Evolutionary conservation across 2,329 filamentous ascomycete species (phyloP).

Genomic region (Dactylella cylindrospora): DNA sequence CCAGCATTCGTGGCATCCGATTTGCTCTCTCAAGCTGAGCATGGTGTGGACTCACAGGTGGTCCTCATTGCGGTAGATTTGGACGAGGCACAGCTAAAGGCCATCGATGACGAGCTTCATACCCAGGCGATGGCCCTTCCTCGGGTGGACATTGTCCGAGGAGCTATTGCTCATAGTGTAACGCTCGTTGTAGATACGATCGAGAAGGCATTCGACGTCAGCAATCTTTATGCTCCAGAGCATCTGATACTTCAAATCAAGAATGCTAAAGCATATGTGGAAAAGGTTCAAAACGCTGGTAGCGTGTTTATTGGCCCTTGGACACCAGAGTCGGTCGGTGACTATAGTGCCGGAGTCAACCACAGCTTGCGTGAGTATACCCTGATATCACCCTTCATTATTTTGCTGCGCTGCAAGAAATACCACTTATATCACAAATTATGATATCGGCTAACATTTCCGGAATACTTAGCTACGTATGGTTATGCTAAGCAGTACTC

Average conservation of each 20-base stretch:
- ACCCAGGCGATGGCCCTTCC: constrained; percentile 82
- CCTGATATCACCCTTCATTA: constrained; percentile 2
- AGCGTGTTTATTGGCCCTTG: constrained; percentile 94
- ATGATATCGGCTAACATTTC: constrained; percentile 32
- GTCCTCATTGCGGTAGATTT: constrained; percentile 84
- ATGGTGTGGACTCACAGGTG: constrained; percentile 94
- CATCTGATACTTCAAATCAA: constrained; percentile 90
- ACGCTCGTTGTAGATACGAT: constrained; percentile 74
- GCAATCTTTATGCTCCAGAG: constrained; percentile 94
- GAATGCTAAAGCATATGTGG: constrained; percentile 71
- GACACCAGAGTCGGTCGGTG: constrained; percentile 96
- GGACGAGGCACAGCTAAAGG: constrained; percentile 68
- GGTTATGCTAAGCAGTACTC: constrained; percentile 98
- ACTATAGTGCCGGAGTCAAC: constrained; percentile 97
- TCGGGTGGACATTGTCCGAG: constrained; percentile 87
- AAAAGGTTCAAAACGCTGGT: constrained; percentile 85
- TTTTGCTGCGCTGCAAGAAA: constrained; percentile 3
- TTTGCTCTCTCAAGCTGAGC: constrained; percentile 90
- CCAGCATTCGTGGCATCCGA: constrained; percentile 95
- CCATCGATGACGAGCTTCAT: constrained; percentile 90
- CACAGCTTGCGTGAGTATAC: constrained; percentile 83
- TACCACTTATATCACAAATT: background rate
- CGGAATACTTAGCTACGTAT: constrained; percentile 71
- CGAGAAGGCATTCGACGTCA: constrained; percentile 74
- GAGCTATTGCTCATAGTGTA: constrained; percentile 85